Evolutionary conservation across 2,329 filamentous ascomycete genomes (phyloP).

Genomic region (Beauveria sp.): DNA sequence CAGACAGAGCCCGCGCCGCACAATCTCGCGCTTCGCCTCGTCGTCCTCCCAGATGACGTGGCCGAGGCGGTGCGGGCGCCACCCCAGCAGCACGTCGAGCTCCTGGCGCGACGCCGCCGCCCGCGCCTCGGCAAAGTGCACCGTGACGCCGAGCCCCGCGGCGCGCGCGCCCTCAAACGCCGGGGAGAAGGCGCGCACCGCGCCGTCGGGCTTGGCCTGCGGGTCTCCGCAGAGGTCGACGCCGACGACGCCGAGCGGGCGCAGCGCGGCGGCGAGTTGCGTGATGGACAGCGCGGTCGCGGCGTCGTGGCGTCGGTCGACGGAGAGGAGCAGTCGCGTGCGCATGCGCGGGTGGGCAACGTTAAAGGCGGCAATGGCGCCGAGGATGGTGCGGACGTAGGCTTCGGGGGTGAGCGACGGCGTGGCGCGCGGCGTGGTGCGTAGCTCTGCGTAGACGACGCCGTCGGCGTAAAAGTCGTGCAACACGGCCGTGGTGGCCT

Average conservation of each 20-base stretch:
- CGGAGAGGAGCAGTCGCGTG: conserved; percentile 62
- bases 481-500: conserved; percentile 59
- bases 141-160: conserved; percentile 53
- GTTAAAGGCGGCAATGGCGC: conserved; percentile 50
- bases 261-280: conserved; percentile 51
- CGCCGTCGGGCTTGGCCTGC: conserved; percentile 38
- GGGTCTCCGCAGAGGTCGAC: conserved; percentile 77
- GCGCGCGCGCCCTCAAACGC: conserved; percentile 51
- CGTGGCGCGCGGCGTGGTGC: conserved; percentile 67
- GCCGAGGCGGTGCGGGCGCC: conserved; percentile 60
- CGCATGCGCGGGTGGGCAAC: conserved; percentile 34
- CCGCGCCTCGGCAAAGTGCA: conserved; percentile 71
- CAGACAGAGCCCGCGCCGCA: conserved; percentile 49
- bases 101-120: conserved; percentile 48
- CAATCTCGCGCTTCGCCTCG: conserved; percentile 47
- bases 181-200: conserved; percentile 50
- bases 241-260: conserved; percentile 53
- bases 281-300: conserved; percentile 57
- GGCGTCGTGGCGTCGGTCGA: conserved; percentile 59
- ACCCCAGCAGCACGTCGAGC: conserved; percentile 56
- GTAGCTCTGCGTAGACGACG: conserved; percentile 70
- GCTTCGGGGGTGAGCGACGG: conserved; percentile 49
- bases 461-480: conserved; percentile 61
- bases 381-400: conserved; percentile 61
- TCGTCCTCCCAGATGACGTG: conserved; percentile 72